Conservation (phyloP, 164 flowering plant genomes). For the Platanus orientalis region DNA sequence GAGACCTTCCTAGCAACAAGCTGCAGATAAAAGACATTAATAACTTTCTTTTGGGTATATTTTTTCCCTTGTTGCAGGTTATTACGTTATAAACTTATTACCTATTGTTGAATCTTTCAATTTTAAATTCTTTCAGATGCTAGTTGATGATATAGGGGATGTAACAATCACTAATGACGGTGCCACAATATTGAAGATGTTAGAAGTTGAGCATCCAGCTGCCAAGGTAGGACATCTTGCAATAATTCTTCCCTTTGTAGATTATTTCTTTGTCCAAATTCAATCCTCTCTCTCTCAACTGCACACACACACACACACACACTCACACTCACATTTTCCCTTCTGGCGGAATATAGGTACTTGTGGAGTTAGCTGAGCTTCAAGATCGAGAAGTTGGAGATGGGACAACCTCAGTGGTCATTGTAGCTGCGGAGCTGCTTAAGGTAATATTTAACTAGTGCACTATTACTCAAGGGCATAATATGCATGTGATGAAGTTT, state of each 20-base stretch:
- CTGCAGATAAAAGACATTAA: no score
- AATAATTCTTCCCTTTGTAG: not conserved
- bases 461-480: not conserved
- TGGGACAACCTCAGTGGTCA: no score
- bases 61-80: no score
- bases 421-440: constrained; percentile 97
- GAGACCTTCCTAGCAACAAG: no score
- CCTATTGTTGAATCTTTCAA: constrained; percentile 31
- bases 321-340: not conserved
- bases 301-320: no score
- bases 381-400: no score
- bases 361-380: constrained; percentile 98
- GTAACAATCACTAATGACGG: constrained; percentile 98
- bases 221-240: constrained; percentile 63
- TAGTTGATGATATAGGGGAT: constrained; percentile 99
- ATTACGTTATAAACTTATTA: no score
- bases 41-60: no score
- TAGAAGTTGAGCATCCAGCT: no score
- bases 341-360: constrained; percentile 45
- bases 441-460: constrained; percentile 45
- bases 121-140: constrained; percentile 98
- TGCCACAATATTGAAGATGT: constrained; percentile 96
- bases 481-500: not conserved
- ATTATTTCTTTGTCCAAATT: not conserved
- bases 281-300: not conserved